Conservation (phyloP, 2,329 filamentous ascomycete species). For the Uncinocarpus reesii region DNA sequence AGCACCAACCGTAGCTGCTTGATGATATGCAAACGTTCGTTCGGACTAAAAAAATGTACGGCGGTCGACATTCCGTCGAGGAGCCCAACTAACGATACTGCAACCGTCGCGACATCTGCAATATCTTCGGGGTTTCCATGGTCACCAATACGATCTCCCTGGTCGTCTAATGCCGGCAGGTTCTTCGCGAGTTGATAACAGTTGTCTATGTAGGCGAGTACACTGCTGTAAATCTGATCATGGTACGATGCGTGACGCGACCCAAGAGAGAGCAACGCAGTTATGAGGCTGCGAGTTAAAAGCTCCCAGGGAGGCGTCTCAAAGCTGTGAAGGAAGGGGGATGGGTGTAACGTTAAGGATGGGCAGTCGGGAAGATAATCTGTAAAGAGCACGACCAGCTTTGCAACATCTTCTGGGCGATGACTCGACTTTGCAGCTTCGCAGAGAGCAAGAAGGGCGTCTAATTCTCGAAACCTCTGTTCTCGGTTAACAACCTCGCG, state of each 20-base stretch:
- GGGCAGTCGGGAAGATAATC: constrained; percentile 82
- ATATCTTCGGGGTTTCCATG: constrained; percentile 45
- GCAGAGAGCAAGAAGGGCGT: constrained; percentile 82
- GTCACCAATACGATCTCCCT: constrained; percentile 44
- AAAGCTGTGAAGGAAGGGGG: constrained; percentile 71
- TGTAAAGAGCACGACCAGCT: constrained; percentile 65
- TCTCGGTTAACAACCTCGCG: background rate
- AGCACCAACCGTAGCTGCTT: constrained; percentile 61
- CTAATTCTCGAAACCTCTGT: constrained; percentile 78
- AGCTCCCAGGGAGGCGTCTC: constrained; percentile 83
- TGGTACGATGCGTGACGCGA: constrained; percentile 60
- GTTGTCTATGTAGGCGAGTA: constrained; percentile 62
- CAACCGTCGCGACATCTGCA: constrained; percentile 60
- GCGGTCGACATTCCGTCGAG: constrained; percentile 70
- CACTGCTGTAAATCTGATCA: constrained; percentile 52
- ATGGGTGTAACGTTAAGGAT: constrained; percentile 63
- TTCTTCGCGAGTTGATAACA: constrained; percentile 54
- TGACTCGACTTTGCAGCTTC: constrained; percentile 72
- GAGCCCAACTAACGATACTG: constrained; percentile 82
- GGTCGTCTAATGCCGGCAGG: constrained; percentile 46
- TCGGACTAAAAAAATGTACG: constrained; percentile 67
- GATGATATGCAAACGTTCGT: constrained; percentile 63
- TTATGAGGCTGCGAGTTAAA: constrained; percentile 66
- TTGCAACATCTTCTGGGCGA: constrained; percentile 61
- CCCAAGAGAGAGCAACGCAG: constrained; percentile 71